These are phyloP conservation scores for Erysimum cheiranthoides DNA, from an alignment of 345 rosid genomes.

Conservation along the genomic window DNA sequence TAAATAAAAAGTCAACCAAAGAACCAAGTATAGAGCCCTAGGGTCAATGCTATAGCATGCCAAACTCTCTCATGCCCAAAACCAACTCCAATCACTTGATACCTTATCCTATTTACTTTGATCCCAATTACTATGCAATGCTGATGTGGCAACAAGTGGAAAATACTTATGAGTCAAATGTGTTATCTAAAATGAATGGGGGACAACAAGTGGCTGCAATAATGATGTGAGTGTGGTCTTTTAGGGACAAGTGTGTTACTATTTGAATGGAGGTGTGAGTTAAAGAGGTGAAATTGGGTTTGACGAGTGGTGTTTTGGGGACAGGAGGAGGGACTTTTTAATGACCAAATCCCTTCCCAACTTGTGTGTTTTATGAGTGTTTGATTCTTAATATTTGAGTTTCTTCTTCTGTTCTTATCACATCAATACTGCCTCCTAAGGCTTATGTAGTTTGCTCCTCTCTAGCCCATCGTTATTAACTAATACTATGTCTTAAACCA, in stretches of 20 bases:
- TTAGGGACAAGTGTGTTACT: not conserved
- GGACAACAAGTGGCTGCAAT: slow-evolving; percentile 13
- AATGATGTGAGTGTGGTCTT: not conserved
- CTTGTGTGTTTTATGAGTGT: not conserved
- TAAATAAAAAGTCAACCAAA: not conserved
- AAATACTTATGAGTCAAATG: not conserved
- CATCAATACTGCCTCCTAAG: not conserved
- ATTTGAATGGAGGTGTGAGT: not conserved
- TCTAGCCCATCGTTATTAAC: not conserved
- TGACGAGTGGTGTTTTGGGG: not conserved
- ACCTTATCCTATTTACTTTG: not conserved
- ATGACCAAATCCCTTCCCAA: not conserved
- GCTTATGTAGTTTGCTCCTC: not conserved
- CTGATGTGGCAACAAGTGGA: slow-evolving; percentile 6
- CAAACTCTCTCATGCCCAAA: slow-evolving; percentile 19
- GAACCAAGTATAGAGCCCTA: not conserved
- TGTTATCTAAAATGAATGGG: not conserved
- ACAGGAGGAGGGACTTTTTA: not conserved
- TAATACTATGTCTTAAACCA: too few relatives aligned
- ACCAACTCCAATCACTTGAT: slow-evolving; percentile 14
- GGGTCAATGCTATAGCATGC: slow-evolving; percentile 5
- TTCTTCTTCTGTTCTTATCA: not conserved
- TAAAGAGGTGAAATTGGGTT: not conserved
- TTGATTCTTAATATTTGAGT: not conserved
- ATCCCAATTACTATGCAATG: slow-evolving; percentile 2